A percentile compares a stretch with the other conserved stretches of the same genome.
phyloP scores from a whole-genome alignment of 305 asterid species.

The Solanum chacoense region DNA sequence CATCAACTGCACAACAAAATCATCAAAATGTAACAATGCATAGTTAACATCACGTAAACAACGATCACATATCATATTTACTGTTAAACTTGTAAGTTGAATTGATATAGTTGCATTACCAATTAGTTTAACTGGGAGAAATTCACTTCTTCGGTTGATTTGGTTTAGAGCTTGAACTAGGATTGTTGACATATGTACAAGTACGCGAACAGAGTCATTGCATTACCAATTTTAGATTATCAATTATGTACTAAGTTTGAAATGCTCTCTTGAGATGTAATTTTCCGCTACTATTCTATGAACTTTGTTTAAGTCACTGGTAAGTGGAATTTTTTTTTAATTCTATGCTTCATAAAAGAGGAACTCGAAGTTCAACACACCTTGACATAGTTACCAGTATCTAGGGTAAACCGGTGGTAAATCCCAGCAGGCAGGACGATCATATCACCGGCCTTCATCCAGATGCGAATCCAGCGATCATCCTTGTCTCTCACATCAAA shows the following conservation, averaged over 20 bases:
- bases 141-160: not conserved
- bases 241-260: not conserved
- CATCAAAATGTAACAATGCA: not conserved
- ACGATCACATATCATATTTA: not conserved
- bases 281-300: not conserved
- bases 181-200: not conserved
- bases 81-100: not conserved
- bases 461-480: slow-evolving; percentile 68
- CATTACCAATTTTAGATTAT: not conserved
- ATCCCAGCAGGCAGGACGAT: slow-evolving; percentile 80
- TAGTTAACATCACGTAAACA: not conserved
- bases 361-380: slow-evolving; percentile 13
- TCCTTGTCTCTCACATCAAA: slow-evolving; percentile 62
- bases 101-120: not conserved
- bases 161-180: not conserved
- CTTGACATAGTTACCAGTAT: slow-evolving; percentile 57
- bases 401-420: slow-evolving; percentile 80
- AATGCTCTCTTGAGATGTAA: not conserved
- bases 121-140: not conserved
- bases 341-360: not conserved
- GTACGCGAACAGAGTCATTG: not conserved
- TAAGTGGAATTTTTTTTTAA: not conserved
- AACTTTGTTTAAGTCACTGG: not conserved
- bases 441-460: slow-evolving; percentile 64
- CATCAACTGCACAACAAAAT: slow-evolving; percentile 42